Conservation (phyloP, 441 rosid genomes). For the Manihot esculenta region DNA sequence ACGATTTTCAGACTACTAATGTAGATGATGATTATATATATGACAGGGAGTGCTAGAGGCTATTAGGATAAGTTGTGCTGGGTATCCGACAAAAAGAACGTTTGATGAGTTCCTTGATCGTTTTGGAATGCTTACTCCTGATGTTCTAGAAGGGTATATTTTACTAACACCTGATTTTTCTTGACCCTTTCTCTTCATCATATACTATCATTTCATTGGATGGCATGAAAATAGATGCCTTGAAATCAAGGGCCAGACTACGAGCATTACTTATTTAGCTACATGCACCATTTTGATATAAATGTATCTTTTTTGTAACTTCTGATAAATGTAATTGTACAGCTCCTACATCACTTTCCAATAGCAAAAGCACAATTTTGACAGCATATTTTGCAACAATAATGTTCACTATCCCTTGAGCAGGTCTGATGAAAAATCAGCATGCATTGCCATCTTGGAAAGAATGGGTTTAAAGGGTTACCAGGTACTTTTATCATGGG, state of each 20-base stretch:
- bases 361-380: background rate
- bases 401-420: background rate
- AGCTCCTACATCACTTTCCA: conserved; percentile 1
- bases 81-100: conserved; percentile 87
- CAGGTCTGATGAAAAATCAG: conserved; percentile 83
- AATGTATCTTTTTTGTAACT: background rate
- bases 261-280: background rate
- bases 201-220: background rate
- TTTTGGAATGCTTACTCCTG: conserved; percentile 87
- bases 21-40: conserved; percentile 8
- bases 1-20: conserved; percentile 7
- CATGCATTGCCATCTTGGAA: conserved; percentile 79
- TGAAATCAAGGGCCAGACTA: conserved; percentile 9
- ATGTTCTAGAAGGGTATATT: conserved; percentile 56
- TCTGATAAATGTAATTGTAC: background rate
- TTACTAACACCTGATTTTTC: background rate
- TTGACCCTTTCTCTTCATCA: background rate
- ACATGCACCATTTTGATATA: background rate
- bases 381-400: background rate
- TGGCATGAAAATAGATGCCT: background rate
- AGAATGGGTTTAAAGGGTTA: conserved; percentile 76
- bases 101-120: conserved; percentile 85
- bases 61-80: conserved; percentile 94
- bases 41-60: conserved; percentile 95
- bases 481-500: conserved; percentile 56